Conservation (phyloP, 441 rosid species). For the Daphne laureola region DNA sequence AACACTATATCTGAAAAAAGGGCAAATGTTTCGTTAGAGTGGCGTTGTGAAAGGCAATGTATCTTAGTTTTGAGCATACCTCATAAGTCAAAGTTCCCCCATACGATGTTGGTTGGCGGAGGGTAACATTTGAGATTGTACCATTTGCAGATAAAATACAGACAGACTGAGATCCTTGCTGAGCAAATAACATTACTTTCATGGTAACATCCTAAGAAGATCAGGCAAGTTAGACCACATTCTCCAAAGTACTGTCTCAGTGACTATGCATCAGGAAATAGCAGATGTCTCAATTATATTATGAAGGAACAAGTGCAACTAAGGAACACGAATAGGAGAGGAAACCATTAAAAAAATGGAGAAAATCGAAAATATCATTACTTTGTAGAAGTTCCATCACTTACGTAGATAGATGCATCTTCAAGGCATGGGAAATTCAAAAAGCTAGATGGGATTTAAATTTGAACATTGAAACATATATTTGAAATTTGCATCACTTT, state of each 20-base stretch:
- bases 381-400: no score
- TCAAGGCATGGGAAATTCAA: no score
- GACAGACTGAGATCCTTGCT: constrained; percentile 80
- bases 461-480: no score
- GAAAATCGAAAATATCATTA: neutral
- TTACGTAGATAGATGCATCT: no score
- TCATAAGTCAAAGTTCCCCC: constrained; percentile 93
- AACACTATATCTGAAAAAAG: no score
- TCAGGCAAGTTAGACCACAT: neutral
- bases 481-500: no score
- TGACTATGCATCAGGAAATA: no score
- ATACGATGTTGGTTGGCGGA: constrained; percentile 75
- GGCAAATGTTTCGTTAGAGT: no score
- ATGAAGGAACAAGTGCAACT: neutral
- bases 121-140: constrained; percentile 82
- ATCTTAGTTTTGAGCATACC: constrained; percentile 27
- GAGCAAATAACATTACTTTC: constrained; percentile 93
- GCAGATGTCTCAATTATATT: no score
- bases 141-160: constrained; percentile 91
- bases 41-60: no score
- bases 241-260: no score
- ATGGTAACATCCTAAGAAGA: constrained; percentile 69
- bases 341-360: neutral
- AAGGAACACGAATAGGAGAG: neutral
- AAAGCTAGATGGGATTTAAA: no score